Evolutionary conservation across 2,329 filamentous ascomycete species (phyloP), one percentile per base, ranked within the genome.

Genomic region (Verticillium albo-atrum): DNA sequence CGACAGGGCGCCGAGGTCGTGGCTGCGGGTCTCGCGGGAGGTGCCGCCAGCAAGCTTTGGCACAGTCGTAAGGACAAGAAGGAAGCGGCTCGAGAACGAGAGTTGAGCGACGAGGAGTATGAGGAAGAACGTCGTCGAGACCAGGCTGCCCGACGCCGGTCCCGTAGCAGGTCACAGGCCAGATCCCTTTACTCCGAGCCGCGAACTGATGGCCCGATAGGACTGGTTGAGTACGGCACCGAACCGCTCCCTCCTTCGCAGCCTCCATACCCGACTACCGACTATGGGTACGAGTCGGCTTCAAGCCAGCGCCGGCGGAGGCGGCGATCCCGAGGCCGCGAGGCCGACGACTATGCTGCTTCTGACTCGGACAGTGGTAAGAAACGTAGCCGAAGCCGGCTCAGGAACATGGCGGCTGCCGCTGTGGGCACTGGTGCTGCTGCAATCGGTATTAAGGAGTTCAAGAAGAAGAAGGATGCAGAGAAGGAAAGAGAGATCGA

Each of bases 161-260:
- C 73, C 57, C 77, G 80, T 71, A 81, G 79, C 76, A 81, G 79
- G 75, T 84, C 82, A 73, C 71, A 72, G 69, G 76, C 78, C 75
- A 74, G 75, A 75, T 75, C 76, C 76, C 74, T 73, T 72, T 74
- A 78, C 75, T 78, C 79, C 67, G 78, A 81, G 72, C 74, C 75
- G 69, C 74, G 74, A 64, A 79, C 82, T 87, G 84, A 87, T 83
- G 81, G 79, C 77, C 83, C 86, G 76, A 77, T 87, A 85, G 85
- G 84, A 76, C 79, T 87, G 79, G 83, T 88, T 81, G 83, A 88
- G 72, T 88, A 88, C 77, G 85, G 85, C 66, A 78, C 76, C 69
- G 79, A 81, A 65, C 84, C 85, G 67, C 77, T 88, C 64, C 73
- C 75, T 65, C 77, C 77, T 62, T 68, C 72, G 61, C 68, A 70